Evolutionary conservation across 495 filamentous ascomycete species (phyloP), one percentile per base, ranked within the genome.

Genomic region (Penicillium psychrofluorescens): DNA sequence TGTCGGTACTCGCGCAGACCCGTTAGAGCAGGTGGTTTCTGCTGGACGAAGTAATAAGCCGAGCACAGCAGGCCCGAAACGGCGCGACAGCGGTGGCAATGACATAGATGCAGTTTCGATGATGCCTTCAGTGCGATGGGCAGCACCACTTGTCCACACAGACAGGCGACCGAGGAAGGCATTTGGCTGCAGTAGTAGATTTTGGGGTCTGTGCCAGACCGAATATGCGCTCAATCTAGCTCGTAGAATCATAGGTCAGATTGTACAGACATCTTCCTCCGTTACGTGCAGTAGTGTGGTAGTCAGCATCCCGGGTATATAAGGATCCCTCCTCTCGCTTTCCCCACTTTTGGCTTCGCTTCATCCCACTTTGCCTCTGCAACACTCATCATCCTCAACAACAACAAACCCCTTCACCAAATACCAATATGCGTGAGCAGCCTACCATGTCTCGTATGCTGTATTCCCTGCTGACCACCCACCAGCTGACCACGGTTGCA

Each of bases 61-160:
- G 70, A 68, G 43, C 66, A 78, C 6, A 85, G 65, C 8, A 76
- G 64, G 16, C 85, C 85, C 11, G 75, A 75, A 8, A 68, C 59
- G 31, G 74, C 70, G 29, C 83, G 79, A 59, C 82, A 88, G 31
- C 58, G 69, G 47, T 58, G 52, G 66, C 85, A 88, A 53, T 85
- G 83, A 59, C 84, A 89, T 44, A 88, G 51, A 33, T 68, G 58
- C 15, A 68, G 56, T 6, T 59, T 48, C 9, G 56, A 44, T 11
- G 40, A 51, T 27, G 50, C 47, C 36, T 56, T 58, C 42, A 76
- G 48, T 11, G 55, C 36, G 29, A 81, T 62, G 5, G 61, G 55
- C 48, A 77, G 68, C 10, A 45, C 63, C 9, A 72, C 59, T 13
- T 58, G 47, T 35, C 72, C 66, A 52, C 84, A 88, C 35, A 79